These are phyloP conservation scores for Pythium diclinum DNA, from an alignment of 352 stramenopile genomes.

Conservation along the genomic window DNA sequence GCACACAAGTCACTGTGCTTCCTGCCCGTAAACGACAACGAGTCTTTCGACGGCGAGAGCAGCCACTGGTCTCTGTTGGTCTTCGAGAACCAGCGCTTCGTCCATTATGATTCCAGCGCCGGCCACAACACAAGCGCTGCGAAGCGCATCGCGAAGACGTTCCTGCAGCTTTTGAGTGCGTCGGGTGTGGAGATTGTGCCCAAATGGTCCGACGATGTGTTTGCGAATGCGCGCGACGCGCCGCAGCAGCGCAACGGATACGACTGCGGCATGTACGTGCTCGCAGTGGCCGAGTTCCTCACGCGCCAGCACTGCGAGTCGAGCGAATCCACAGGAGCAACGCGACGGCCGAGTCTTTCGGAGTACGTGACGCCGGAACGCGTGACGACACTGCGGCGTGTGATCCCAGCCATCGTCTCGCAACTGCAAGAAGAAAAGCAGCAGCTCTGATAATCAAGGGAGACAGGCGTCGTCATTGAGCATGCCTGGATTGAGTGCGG, in stretches of 20 bases:
- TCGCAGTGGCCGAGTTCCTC: constrained; percentile 63
- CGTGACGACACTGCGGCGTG: constrained; percentile 42
- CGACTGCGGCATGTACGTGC: constrained; percentile 82
- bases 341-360: constrained; percentile 18
- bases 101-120: constrained; percentile 75
- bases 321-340: neutral
- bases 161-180: constrained; percentile 40
- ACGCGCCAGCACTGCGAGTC: constrained; percentile 29
- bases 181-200: constrained; percentile 7
- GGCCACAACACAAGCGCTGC: constrained; percentile 55
- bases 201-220: constrained; percentile 5
- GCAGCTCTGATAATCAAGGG: neutral
- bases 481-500: no score
- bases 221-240: constrained; percentile 30
- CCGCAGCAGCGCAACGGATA: constrained; percentile 78
- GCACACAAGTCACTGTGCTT: constrained; percentile 41
- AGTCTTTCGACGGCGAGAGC: constrained; percentile 47
- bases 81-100: constrained; percentile 37
- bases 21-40: constrained; percentile 71
- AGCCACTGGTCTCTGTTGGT: constrained; percentile 80
- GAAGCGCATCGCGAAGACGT: constrained; percentile 35
- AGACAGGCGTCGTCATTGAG: neutral
- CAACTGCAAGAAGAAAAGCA: constrained; percentile 9
- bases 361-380: constrained; percentile 49
- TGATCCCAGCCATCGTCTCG: constrained; percentile 40